Base-by-base conservation (phyloP, 2,329 filamentous ascomycete species). In the Penicillium sp. region DNA sequence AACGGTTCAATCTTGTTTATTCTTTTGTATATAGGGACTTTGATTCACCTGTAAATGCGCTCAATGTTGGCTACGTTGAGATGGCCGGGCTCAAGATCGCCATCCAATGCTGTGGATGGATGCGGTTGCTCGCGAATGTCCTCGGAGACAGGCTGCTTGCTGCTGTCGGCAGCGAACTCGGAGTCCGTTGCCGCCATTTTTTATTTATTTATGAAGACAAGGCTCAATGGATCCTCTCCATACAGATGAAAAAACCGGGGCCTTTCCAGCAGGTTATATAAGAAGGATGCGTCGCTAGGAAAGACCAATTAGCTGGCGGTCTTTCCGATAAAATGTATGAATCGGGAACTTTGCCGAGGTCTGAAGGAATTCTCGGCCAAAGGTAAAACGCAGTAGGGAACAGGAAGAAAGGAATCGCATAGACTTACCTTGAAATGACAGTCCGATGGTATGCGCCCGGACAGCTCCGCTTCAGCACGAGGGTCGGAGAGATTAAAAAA, bases 21-120 rank as follows among this genome's bases (percentile, higher is more conserved):
- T 13, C 14, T 2, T 33, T 3, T 10, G 16, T 24, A 23, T 18
- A 34, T n/a, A n/a, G n/a, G 24, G 24, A 24, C 16, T 18, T 31
- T 39, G 10, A 42, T 43, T 53, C 54, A 75, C 73, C 67, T 67
- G 59, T 75, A 75, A 33, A 75, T 70, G 10, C 72, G 71, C 55
- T 75, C 71, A 36, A 75, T 69, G 34, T 70, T 64, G 23, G 65
- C 71, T 16, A 67, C 48, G 51, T 66, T 67, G 26, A 68, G 64
- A 51, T 72, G 70, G n/a, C 56, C 59, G 2, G 64, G 54, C 33
- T 70, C 64, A 2, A 62, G 57, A 18, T 63, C 62, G 13, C 64
- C 61, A 11, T 23, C 21, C 33, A 37, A 14, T 29, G 26, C 24
- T 31, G 21, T 46, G 19, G 47, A n/a, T 21, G 19, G 23, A 16